Percentiles rank a stretch among this genome's conserved stretches.
Conservation (phyloP, 805 yeast species). For the Ogataea pilisensis region DNA sequence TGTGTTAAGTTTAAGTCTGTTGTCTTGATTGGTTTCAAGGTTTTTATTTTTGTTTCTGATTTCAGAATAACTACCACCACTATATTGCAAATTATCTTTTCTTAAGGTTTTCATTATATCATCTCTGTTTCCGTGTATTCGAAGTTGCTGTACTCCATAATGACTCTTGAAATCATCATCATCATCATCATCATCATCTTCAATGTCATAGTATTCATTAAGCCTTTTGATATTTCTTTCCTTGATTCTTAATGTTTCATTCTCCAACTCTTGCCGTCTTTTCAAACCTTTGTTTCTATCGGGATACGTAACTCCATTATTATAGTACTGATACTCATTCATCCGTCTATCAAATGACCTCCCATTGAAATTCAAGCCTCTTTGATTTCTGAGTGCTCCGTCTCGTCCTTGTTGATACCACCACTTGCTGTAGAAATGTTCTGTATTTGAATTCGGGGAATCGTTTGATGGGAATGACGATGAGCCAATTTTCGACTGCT, state of each 20-base stretch:
- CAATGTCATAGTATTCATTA: neutral
- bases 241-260: neutral
- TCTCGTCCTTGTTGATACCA: too few species aligned
- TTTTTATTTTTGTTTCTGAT: too few species aligned
- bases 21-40: too few species aligned
- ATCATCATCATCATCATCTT: neutral
- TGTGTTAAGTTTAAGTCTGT: neutral
- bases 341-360: neutral
- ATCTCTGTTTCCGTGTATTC: neutral
- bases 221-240: neutral
- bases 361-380: neutral
- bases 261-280: constrained; percentile 3
- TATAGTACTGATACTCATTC: constrained; percentile 17
- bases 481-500: constrained; percentile 5
- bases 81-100: neutral
- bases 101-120: neutral
- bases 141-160: too few species aligned
- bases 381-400: neutral
- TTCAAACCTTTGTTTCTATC: constrained; percentile 11
- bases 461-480: too few species aligned
- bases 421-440: too few species aligned
- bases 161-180: neutral
- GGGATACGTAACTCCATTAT: constrained; percentile 18
- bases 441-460: too few species aligned
- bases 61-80: too few species aligned